Evolutionary conservation across 2,329 filamentous ascomycete species (phyloP).

Genomic region (Lomentospora prolificans): DNA sequence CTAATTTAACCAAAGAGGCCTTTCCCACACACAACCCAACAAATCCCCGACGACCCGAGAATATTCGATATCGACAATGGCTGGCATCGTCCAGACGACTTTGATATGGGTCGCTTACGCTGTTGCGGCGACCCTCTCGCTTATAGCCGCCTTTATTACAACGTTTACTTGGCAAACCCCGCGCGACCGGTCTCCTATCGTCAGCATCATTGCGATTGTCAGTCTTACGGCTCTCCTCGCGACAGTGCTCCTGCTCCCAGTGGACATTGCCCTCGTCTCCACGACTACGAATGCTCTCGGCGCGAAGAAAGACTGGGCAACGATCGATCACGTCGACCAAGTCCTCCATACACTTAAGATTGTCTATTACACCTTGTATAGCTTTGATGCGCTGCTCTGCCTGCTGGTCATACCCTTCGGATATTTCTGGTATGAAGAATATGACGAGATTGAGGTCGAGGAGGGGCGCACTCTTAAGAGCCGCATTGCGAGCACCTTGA

Average conservation of each 20-base stretch:
- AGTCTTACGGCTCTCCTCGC: conserved; percentile 81
- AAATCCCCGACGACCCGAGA: not conserved
- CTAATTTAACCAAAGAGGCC: not conserved
- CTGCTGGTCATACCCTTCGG: conserved; percentile 86
- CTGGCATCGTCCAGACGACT: conserved; percentile 63
- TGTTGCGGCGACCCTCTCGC: conserved; percentile 65
- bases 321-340: conserved; percentile 63
- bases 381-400: conserved; percentile 81
- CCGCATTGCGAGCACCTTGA: conserved; percentile 73
- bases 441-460: conserved; percentile 81
- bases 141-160: conserved; percentile 71
- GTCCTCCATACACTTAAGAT: conserved; percentile 75
- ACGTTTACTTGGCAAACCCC: conserved; percentile 88
- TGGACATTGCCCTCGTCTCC: conserved; percentile 90
- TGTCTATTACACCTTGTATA: conserved; percentile 90
- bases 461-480: conserved; percentile 61
- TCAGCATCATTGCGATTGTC: conserved; percentile 77
- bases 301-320: conserved; percentile 90
- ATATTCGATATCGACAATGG: conserved; percentile 3
- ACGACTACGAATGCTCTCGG: conserved; percentile 72
- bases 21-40: not conserved
- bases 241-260: conserved; percentile 83
- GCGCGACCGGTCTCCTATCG: conserved; percentile 70
- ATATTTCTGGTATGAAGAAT: conserved; percentile 95
- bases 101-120: conserved; percentile 95